phyloP scores from a whole-genome alignment of 2,329 filamentous ascomycete genomes.

The Botrytis pseudocinerea region DNA sequence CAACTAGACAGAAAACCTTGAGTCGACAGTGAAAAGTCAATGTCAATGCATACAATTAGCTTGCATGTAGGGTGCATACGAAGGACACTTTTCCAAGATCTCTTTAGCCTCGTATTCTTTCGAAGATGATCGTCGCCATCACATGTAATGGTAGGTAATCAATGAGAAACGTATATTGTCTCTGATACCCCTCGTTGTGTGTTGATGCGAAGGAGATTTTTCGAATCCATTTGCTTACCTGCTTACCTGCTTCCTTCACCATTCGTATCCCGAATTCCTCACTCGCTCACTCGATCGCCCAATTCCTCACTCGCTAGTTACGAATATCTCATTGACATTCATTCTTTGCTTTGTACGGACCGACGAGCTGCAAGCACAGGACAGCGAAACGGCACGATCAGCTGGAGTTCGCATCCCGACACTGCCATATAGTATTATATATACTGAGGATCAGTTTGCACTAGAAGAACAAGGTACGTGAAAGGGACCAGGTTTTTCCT shows the following conservation, averaged over 20 bases:
- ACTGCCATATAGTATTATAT: not conserved
- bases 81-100: not conserved
- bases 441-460: not conserved
- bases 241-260: not conserved
- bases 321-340: not conserved
- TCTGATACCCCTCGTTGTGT: not conserved
- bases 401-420: not conserved
- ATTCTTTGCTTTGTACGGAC: not conserved
- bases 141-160: not conserved
- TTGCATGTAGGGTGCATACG: not conserved
- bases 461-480: not conserved
- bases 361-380: not conserved
- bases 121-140: not conserved
- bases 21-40: not conserved
- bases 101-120: slow-evolving; percentile 1
- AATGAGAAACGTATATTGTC: slow-evolving; percentile 11
- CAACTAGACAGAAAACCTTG: not conserved
- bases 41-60: slow-evolving; percentile 1
- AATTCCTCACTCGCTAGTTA: not conserved
- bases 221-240: not conserved
- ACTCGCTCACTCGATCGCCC: not conserved
- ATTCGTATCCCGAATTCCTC: too few species aligned
- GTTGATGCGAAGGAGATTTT: not conserved
- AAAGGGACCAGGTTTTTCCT: not conserved
- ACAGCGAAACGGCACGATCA: not conserved